Evolutionary conservation across 2,329 filamentous ascomycete species (phyloP), one percentile per base, ranked within the genome.

Genomic region (Alternaria gansuensis): DNA sequence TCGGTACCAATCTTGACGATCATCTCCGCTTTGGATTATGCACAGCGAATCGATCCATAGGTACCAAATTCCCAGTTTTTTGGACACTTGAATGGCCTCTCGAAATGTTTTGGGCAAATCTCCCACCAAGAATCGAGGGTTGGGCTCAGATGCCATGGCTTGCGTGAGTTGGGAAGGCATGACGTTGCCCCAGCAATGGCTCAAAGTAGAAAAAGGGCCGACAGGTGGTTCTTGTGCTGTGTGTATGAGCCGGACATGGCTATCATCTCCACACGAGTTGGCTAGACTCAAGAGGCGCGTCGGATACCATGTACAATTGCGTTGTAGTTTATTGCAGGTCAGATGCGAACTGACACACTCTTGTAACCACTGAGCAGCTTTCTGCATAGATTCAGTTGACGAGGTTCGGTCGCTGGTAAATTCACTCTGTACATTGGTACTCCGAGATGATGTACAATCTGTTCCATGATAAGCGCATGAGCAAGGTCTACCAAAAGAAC

Each of bases 1-100:
- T n/a, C 51, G 28, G 33, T 57, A 53, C 49, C 49, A 53, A 13
- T 57, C 54, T 23, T 29, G 26, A 23, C 23, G 34, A 34, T 48
- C n/a, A 10, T 41, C 34, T 26, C 34, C 36, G 11, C 33, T 48
- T 48, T 54, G 60, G 13, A 48, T 45, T 5, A 64, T 61, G 26
- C 63, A 63, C 4, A 60, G 31, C 7, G 51, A 51, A 28, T 70
- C 64, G 31, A 69, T 67, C 60, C 66, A 70, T 2, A 70, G 39
- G 46, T 69, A 70, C 23, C 24, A 34, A 4, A 68, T 55, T 3
- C 51, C 51, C 1, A 71, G 58, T 24, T 14, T 28, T 23, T 52
- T 49, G 1, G 60, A 53, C 1, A 66, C 55, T 3, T 31, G 13
- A 4, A 72, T 53, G 3, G 68, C 66, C 11, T 72, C 70, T 14